Evolutionary conservation across 2,329 filamentous ascomycete species (phyloP).

Genomic region (Colletotrichum truncatum): DNA sequence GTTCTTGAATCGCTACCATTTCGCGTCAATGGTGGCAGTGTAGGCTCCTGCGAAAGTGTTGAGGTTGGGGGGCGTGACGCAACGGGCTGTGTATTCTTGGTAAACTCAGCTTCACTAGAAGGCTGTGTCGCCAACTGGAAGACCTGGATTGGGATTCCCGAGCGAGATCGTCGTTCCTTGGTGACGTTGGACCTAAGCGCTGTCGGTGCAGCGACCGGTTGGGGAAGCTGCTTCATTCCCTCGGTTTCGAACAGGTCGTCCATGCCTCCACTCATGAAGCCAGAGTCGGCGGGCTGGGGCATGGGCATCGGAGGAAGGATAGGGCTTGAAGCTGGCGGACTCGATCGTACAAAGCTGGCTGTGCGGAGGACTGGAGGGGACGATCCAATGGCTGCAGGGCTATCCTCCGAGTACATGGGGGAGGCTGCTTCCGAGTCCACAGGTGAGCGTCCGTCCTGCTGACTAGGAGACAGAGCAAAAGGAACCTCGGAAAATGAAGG

Average conservation of each 20-base stretch:
- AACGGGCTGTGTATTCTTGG: not conserved
- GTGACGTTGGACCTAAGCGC: constrained; percentile 40
- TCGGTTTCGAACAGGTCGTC: constrained; percentile 76
- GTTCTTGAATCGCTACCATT: constrained; percentile 2
- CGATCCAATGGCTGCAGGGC: constrained; percentile 85
- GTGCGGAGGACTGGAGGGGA: constrained; percentile 84
- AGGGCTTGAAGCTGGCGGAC: constrained; percentile 82
- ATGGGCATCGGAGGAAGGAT: constrained; percentile 71
- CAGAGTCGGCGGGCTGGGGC: constrained; percentile 76
- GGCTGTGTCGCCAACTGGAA: constrained; percentile 42
- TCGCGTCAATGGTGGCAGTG: not conserved
- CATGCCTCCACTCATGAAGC: constrained; percentile 83
- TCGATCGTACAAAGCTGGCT: constrained; percentile 62
- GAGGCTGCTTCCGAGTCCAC: constrained; percentile 61
- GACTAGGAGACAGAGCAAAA: constrained; percentile 56
- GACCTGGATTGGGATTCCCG: constrained; percentile 52
- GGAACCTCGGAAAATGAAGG: constrained; percentile 48
- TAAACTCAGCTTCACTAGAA: constrained; percentile 20
- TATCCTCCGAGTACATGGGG: constrained; percentile 67
- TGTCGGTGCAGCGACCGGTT: constrained; percentile 41
- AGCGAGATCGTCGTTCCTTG: constrained; percentile 39
- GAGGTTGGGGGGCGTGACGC: not conserved
- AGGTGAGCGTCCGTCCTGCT: constrained; percentile 63
- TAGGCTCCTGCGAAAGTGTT: constrained; percentile 1
- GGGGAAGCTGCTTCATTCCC: constrained; percentile 50